A percentile compares a stretch with the other conserved stretches of the same genome.
Evolutionary conservation across 2,329 filamentous ascomycete genomes (phyloP).

Genomic region (Penicillium sp.): DNA sequence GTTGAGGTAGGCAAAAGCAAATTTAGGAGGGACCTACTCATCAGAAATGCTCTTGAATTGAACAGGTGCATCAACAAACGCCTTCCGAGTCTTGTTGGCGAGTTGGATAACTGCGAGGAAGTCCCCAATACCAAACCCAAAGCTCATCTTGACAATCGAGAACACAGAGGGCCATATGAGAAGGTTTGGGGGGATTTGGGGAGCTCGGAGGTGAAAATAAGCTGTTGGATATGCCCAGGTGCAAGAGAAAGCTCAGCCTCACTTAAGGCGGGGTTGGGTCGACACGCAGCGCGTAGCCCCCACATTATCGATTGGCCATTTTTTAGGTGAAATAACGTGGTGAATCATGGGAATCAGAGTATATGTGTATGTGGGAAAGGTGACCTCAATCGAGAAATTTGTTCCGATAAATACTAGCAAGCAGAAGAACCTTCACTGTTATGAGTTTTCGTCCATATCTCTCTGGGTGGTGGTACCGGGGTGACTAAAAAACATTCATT

Average conservation of each 20-base stretch:
- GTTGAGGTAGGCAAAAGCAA: not conserved
- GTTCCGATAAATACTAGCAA: too few species aligned
- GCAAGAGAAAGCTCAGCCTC: not conserved
- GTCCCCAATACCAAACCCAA: slow-evolving; percentile 13
- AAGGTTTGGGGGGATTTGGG: not conserved
- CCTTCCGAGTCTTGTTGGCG: not conserved
- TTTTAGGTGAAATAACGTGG: too few species aligned
- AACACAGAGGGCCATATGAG: not conserved
- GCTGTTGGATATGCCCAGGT: not conserved
- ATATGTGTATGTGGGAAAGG: not conserved
- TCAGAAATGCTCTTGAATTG: slow-evolving; percentile 9
- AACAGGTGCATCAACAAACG: slow-evolving; percentile 3
- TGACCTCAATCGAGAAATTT: too few species aligned
- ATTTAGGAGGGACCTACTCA: not conserved
- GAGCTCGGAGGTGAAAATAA: not conserved
- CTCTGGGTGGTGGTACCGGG: too few species aligned
- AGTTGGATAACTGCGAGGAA: slow-evolving; percentile 5
- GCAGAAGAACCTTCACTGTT: too few species aligned
- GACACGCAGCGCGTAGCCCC: not conserved
- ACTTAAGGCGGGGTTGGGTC: not conserved
- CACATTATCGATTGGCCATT: not conserved
- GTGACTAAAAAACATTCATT: too few species aligned
- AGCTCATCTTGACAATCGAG: slow-evolving; percentile 4
- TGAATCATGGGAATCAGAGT: not conserved
- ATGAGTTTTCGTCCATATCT: too few species aligned